Evolutionary conservation across 1,284 basidiomycete genomes (phyloP), one percentile per base, ranked within the genome.

Genomic region (Rhizoctonia solani): DNA sequence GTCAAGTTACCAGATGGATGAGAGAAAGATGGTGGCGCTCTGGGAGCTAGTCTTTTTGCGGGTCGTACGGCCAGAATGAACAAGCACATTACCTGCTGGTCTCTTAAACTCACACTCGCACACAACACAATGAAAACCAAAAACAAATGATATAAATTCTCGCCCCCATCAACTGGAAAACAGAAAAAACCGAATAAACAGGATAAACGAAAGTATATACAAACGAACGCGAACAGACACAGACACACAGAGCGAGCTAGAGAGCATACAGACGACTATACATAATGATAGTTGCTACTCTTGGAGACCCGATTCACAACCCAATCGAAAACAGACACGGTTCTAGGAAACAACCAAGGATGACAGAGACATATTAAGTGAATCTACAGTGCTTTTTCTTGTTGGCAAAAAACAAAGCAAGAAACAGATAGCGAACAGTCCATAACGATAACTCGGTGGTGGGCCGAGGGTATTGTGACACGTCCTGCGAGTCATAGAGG

Each of bases 391-490:
- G 59, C 59, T 63, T 63, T 63, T 63, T 11, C n/a, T n/a, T n/a
- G n/a, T n/a, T n/a, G n/a, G n/a, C n/a, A n/a, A n/a, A n/a, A n/a
- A n/a, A n/a, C n/a, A n/a, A n/a, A n/a, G n/a, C n/a, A n/a, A n/a
- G n/a, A 30, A 39, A 23, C 8, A 63, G 13, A 30, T 23, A 6
- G 23, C 23, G 37, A 30, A 52, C 1, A 63, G 59, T 52, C 46
- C 59, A 63, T 63, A 63, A 63, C 34, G 34, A 63, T 63, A 63
- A 63, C 59, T 63, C 59, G 59, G 59, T 46, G 56, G 44, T 29
- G 29, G 39, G 13, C 4, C n/a, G 53, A 32, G 21, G 55, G 55
- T 47, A 32, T 63, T 34, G 39, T 63, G 47, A 16, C n/a, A 34
- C 47, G 47, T 21, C 42, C 56, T 27, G 56, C 46, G 46, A 42